Conservation (phyloP, 192 early-diverging fungal species). For the Linnemannia zychae region DNA sequence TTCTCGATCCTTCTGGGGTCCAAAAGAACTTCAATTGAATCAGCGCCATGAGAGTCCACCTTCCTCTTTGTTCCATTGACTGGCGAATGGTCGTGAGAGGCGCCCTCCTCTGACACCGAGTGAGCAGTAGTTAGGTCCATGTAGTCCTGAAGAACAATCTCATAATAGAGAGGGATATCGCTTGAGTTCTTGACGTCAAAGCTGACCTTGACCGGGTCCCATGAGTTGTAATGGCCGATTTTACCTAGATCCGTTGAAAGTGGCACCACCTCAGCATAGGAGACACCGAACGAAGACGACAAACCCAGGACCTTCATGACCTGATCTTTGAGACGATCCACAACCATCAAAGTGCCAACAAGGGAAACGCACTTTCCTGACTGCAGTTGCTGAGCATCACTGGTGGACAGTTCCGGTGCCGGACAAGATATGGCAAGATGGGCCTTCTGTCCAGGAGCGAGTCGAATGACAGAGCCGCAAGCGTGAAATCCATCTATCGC, state of each 20-base stretch:
- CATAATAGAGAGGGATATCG: slow-evolving; percentile 73
- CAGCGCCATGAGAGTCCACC: slow-evolving; percentile 37
- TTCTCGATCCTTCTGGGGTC: slow-evolving; percentile 71
- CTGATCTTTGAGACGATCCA: slow-evolving; percentile 64
- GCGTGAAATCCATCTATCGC: slow-evolving; percentile 45
- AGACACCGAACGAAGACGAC: slow-evolving; percentile 70
- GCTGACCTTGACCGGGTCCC: slow-evolving; percentile 69
- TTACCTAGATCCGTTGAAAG: slow-evolving; percentile 80
- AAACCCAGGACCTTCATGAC: slow-evolving; percentile 75
- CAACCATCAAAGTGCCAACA: slow-evolving; percentile 71
- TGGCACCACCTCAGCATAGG: slow-evolving; percentile 58
- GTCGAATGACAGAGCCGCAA: slow-evolving; percentile 58
- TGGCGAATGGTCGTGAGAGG: background rate
- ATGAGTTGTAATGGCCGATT: slow-evolving; percentile 82
- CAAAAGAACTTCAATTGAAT: slow-evolving; percentile 71
- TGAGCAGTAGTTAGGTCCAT: slow-evolving; percentile 58
- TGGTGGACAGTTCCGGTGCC: slow-evolving; percentile 54
- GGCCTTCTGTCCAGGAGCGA: slow-evolving; percentile 63
- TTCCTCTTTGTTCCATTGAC: slow-evolving; percentile 33
- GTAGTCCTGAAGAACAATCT: slow-evolving; percentile 60
- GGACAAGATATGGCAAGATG: slow-evolving; percentile 68
- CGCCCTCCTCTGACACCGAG: background rate
- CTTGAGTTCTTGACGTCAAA: slow-evolving; percentile 77
- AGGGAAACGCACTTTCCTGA: slow-evolving; percentile 67
- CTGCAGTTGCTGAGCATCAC: slow-evolving; percentile 51